phyloP scores from a whole-genome alignment of 805 yeast species.

The Zygotorulaspora florentina region DNA sequence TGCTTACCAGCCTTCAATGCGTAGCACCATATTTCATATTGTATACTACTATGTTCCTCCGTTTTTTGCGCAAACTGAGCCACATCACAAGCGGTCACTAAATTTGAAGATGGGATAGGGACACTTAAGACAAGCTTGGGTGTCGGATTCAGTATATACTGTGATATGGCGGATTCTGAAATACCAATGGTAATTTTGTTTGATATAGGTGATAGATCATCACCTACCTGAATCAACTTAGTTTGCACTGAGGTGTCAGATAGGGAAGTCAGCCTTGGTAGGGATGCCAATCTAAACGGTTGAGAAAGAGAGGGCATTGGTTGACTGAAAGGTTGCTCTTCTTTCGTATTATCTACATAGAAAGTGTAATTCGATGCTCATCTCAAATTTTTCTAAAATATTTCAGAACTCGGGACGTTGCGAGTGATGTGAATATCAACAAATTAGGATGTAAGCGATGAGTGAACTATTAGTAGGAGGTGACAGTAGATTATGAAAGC shows the following conservation, averaged over 20 bases:
- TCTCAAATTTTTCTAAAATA: conserved; percentile 14
- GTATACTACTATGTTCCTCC: conserved; percentile 8
- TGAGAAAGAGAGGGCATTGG: conserved; percentile 34
- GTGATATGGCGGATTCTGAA: conserved; percentile 34
- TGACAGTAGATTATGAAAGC: too few relatives aligned
- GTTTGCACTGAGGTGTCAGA: conserved; percentile 26
- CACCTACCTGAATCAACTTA: conserved; percentile 24
- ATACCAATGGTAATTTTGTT: conserved; percentile 34
- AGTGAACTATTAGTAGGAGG: background rate
- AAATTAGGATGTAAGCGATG: background rate
- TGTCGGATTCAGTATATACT: conserved; percentile 35
- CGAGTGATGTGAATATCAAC: background rate
- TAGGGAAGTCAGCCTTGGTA: conserved; percentile 33
- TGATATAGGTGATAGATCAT: conserved; percentile 21
- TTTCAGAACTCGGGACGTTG: background rate
- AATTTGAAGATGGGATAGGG: conserved; percentile 34
- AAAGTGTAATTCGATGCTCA: conserved; percentile 7
- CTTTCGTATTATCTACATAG: background rate
- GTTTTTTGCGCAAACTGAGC: conserved; percentile 6
- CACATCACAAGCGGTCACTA: conserved; percentile 33
- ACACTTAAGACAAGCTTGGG: conserved; percentile 33
- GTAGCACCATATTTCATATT: conserved; percentile 27
- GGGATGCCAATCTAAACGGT: conserved; percentile 32
- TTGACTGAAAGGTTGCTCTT: background rate
- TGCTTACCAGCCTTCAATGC: conserved; percentile 22